These are phyloP conservation scores for Paecilomyces dactylethromorphus DNA, from an alignment of 2,329 filamentous ascomycete species.

Conservation along the genomic window DNA sequence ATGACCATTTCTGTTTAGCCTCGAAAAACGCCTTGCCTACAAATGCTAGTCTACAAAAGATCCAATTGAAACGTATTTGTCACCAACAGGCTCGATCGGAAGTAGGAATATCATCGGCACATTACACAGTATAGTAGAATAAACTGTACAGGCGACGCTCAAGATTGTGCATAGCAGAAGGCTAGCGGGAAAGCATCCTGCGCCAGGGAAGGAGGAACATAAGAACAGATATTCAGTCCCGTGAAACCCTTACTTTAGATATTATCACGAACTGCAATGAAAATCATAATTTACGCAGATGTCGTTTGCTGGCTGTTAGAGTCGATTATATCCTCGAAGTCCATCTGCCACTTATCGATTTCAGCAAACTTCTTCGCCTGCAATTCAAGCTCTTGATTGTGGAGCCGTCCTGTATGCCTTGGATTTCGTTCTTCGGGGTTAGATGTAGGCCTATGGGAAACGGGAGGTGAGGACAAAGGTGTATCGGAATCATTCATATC, in stretches of 20 bases:
- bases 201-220: not conserved
- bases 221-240: not conserved
- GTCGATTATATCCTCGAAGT: conserved; percentile 34
- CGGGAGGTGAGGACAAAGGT: conserved; percentile 26
- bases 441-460: conserved; percentile 22
- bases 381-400: conserved; percentile 30
- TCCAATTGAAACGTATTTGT: no score
- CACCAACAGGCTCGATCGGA: not conserved
- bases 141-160: not conserved
- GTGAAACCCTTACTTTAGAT: not conserved
- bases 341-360: conserved; percentile 37
- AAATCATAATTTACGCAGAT: not conserved
- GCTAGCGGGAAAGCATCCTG: not conserved
- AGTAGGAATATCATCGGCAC: not conserved
- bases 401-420: conserved; percentile 10
- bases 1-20: no score
- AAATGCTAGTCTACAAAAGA: no score
- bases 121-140: not conserved
- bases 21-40: no score
- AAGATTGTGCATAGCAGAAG: not conserved
- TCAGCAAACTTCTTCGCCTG: conserved; percentile 35
- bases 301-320: conserved; percentile 14
- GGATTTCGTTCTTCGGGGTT: conserved; percentile 10
- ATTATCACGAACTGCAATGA: not conserved
- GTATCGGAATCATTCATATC: conserved; percentile 15